Base-by-base conservation (phyloP, 768 basidiomycete genomes). In the Xerocomus potaroensis region DNA sequence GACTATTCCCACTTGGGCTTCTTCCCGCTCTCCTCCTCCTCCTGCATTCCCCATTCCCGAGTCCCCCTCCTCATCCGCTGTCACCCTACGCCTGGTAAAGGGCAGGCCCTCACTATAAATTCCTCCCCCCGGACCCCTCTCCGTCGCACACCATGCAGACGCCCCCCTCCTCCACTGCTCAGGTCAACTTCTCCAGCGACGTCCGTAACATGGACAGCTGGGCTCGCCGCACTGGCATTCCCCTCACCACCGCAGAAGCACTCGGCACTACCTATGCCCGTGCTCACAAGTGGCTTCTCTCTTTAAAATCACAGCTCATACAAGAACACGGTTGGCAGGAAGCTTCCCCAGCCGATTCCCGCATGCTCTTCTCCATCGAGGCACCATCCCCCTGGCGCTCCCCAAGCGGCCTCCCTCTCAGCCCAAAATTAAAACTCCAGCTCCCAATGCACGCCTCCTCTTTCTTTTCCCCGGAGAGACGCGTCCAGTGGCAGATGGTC, bases 401-500 rank as follows among this genome's bases (percentile, higher is more conserved):
- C 15, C 76, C 81, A 14, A 75, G 77, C 48, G 84, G 85, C 53
- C 74, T 90, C 36, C 87, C 88, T 7, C 83, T 85, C 34, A 83
- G 85, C 45, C 88, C 88, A 48, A 75, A 80, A 58, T 70, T 87
- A 57, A 81, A 75, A 37, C 71, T 90, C 7, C 82, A 86, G 59
- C 76, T 91, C 29, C 88, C 88, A 8, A 73, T 81, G 48, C 81
- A 90, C 53, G 87, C 88, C 31, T 83, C 82, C 32, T 87, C 88
- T 21, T 91, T 91, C 68, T 91, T 91, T 70, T 85, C 83, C 40
- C 87, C 87, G 10, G 86, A 91, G 63, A 72, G 88, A 55, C 80
- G 86, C 49, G 78, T 90, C 37, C 87, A 90, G 62, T 91, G 89
- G 88, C 80, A 90, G 64, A 89, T 90, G 87, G 86, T 89, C 57